Base-by-base conservation (phyloP, 2,329 filamentous ascomycete species). In the Penicillium sp. region DNA sequence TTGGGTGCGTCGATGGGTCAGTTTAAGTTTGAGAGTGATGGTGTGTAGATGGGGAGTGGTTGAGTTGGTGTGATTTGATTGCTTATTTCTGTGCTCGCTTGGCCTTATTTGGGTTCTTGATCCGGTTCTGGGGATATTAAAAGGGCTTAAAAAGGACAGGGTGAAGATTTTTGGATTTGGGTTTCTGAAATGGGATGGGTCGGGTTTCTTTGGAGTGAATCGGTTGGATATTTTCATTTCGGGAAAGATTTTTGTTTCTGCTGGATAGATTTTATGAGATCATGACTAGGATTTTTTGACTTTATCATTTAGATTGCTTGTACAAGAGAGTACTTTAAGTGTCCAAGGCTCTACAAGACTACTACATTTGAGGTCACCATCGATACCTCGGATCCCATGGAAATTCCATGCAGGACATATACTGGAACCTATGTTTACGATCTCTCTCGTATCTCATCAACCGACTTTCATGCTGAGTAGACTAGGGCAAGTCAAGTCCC, bases 1-100 rank as follows among this genome's bases (percentile, higher is more conserved):
- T 11, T 67, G 6, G 58, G 63, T 7, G 27, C 63, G 16, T 54
- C 58, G 0, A 58, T 62, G 46, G 62, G 58, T 16, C 59, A 61
- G 5, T 66, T 55, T 44, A 54, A 54, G 1, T 67, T 60, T 22
- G 64, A 64, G 24, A 50, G 59, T 44, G 50, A 59, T 22, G 37
- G 27, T 36, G 27, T 14, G 11, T 43, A 53, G 35, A 18, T 6
- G 6, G 47, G 9, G 31, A 14, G 27, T 18, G 31, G 11, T 14
- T 19, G 37, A 22, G 10, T 11, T 24, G n/a, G 31, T 18, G 13
- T 10, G 11, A 13, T 11, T 35, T 43, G 22, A 22, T 50, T 56
- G 5, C 19, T 52, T 50, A 3, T 22, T 31, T 47, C 37, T 13
- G n/a, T 49, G 24, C 16, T n/a, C 18, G 6, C 10, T 40, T n/a